phyloP scores from a whole-genome alignment of 345 rosid species.

The Corchorus capsularis region DNA sequence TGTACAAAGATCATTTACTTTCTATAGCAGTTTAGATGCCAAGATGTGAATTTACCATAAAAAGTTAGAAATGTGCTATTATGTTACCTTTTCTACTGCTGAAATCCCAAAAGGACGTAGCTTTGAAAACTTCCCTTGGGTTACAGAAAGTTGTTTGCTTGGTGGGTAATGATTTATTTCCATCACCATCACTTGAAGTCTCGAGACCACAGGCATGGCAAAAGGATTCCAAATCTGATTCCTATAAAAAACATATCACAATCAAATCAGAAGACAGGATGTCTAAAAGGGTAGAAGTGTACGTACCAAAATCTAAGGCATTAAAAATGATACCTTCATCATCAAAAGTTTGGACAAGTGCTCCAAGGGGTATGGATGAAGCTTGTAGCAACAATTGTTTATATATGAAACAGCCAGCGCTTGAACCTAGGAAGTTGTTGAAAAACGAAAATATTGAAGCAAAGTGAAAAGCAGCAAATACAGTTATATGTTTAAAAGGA shows the following conservation, averaged over 20 bases:
- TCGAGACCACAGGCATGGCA: constrained; percentile 86
- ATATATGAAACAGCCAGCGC: constrained; percentile 61
- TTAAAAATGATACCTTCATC: constrained; percentile 59
- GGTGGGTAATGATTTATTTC: constrained; percentile 56
- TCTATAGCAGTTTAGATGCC: neutral
- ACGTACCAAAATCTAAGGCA: neutral
- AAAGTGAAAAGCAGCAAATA: neutral
- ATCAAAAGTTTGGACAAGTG: constrained; percentile 61
- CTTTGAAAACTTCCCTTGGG: constrained; percentile 47
- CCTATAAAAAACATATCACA: constrained; percentile 40
- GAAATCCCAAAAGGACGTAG: constrained; percentile 45
- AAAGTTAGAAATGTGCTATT: neutral
- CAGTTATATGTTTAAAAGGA: neutral
- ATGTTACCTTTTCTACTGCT: constrained; percentile 32
- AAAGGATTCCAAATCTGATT: constrained; percentile 60
- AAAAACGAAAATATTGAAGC: neutral
- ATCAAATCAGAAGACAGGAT: neutral
- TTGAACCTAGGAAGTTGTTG: constrained; percentile 50
- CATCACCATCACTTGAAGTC: constrained; percentile 50
- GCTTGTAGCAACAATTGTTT: constrained; percentile 80
- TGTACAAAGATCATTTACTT: neutral
- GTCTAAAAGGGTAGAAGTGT: neutral
- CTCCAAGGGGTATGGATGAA: constrained; percentile 79
- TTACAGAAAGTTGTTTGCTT: constrained; percentile 64
- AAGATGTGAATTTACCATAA: neutral